Percentiles rank a stretch among this genome's conserved stretches.
These are phyloP conservation scores for Fusarium sacchari DNA, from an alignment of 2,329 filamentous ascomycete species.

Conservation along the genomic window DNA sequence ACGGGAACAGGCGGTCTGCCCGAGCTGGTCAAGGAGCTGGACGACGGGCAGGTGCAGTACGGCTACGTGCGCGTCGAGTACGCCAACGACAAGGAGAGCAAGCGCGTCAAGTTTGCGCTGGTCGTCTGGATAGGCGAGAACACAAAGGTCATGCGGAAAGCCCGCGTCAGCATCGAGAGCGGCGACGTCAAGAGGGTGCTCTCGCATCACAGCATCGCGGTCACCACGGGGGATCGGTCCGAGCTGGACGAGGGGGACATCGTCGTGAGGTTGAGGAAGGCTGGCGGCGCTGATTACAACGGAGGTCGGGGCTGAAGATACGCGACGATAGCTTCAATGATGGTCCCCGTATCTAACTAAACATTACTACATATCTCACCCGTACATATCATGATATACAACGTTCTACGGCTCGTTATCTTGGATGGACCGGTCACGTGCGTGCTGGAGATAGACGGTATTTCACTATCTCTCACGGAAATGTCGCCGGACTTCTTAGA, in stretches of 20 bases:
- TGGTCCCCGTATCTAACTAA: not conserved
- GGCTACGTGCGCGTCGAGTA: slow-evolving; percentile 74
- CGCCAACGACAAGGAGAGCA: slow-evolving; percentile 76
- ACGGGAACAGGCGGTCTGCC: slow-evolving; percentile 70
- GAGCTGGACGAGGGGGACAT: slow-evolving; percentile 72
- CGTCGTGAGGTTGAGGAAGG: slow-evolving; percentile 69
- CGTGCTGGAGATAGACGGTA: not conserved
- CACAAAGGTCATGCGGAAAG: slow-evolving; percentile 76
- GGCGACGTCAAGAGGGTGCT: slow-evolving; percentile 72
- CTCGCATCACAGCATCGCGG: slow-evolving; percentile 71
- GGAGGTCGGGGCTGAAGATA: slow-evolving; percentile 65
- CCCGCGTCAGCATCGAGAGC: slow-evolving; percentile 73
- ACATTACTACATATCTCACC: not conserved
- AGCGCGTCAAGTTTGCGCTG: slow-evolving; percentile 73
- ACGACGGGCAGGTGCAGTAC: slow-evolving; percentile 71
- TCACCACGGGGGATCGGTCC: slow-evolving; percentile 68
- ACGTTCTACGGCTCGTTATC: not conserved
- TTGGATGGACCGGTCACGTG: slow-evolving; percentile 17
- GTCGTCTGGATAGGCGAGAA: slow-evolving; percentile 74
- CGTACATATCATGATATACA: not conserved
- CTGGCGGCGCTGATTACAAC: slow-evolving; percentile 77
- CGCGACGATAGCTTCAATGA: not conserved
- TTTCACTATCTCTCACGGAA: not conserved
- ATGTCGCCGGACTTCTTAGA: slow-evolving; percentile 29
- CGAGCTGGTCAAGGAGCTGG: slow-evolving; percentile 66